Conservation (phyloP, 139 green algal species). For the Parachlorella kessleri region DNA sequence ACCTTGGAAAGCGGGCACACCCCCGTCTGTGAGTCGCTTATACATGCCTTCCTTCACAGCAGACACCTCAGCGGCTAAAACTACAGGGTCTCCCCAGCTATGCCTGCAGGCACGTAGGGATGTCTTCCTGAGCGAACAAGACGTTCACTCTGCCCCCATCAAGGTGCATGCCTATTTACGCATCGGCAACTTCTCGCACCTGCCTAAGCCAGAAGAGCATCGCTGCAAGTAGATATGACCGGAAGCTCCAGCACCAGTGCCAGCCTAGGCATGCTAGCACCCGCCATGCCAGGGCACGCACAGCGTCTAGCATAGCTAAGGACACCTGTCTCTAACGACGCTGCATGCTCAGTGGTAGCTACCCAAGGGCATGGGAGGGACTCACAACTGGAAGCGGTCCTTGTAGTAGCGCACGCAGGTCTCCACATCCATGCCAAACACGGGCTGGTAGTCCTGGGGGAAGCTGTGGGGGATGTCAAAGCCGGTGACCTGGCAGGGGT, state of each 20-base stretch:
- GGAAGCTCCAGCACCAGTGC: no score
- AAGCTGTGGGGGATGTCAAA: slow-evolving; percentile 79
- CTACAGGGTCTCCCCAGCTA: slow-evolving; percentile 26
- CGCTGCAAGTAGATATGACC: no score
- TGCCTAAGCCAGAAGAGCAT: no score
- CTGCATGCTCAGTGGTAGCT: no score
- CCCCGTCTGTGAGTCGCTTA: slow-evolving; percentile 46
- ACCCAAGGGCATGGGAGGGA: no score
- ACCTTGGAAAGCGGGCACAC: slow-evolving; percentile 54
- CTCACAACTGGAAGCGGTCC: no score
- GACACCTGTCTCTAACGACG: no score
- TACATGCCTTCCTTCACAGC: slow-evolving; percentile 63
- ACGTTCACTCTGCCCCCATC: no score
- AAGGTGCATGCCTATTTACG: no score
- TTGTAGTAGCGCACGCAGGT: slow-evolving; percentile 67
- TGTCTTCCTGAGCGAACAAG: no score
- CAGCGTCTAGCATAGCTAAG: no score
- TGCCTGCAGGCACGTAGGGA: background rate
- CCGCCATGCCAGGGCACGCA: background rate
- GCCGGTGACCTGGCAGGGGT: slow-evolving; percentile 60
- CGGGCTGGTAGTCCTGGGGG: slow-evolving; percentile 62
- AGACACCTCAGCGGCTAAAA: slow-evolving; percentile 38
- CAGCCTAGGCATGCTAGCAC: no score
- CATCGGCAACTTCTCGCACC: background rate
- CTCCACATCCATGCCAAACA: slow-evolving; percentile 84